Percentiles rank a stretch among this genome's conserved stretches.
phyloP scores from a whole-genome alignment of 192 early-diverging fungal species.

The Glomus cerebriforme region DNA sequence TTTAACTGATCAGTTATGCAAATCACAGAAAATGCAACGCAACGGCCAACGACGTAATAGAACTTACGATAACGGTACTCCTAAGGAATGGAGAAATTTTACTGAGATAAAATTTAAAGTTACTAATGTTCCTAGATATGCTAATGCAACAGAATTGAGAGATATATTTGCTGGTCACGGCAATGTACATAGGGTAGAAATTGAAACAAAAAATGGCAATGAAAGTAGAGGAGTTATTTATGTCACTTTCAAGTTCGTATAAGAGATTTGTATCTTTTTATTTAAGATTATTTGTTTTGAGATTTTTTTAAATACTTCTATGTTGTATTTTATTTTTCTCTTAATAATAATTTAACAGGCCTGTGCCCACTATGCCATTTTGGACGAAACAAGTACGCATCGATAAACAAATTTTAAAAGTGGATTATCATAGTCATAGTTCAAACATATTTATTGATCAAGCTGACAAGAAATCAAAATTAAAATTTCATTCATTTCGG shows the following conservation, averaged over 20 bases:
- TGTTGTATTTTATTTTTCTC: not conserved
- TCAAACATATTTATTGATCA: not conserved
- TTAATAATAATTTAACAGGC: not conserved
- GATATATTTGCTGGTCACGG: slow-evolving; percentile 27
- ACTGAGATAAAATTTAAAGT: slow-evolving; percentile 25
- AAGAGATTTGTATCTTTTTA: not conserved
- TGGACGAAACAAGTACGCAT: slow-evolving; percentile 17
- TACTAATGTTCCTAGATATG: not conserved
- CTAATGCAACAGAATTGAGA: slow-evolving; percentile 22
- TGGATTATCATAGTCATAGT: slow-evolving; percentile 1
- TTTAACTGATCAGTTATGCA: no score
- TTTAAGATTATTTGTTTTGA: not conserved
- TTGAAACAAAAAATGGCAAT: slow-evolving; percentile 22
- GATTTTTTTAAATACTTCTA: not conserved
- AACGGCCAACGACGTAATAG: no score
- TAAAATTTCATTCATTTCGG: not conserved
- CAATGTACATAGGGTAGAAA: slow-evolving; percentile 22
- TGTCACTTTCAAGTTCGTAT: slow-evolving; percentile 27
- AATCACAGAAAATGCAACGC: no score
- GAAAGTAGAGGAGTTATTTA: not conserved
- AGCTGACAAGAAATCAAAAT: not conserved
- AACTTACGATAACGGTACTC: not conserved
- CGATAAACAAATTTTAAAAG: slow-evolving; percentile 24
- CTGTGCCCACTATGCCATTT: not conserved
- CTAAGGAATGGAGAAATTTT: not conserved